Evolutionary conservation across 2,329 filamentous ascomycete species (phyloP).

Genomic region (Trichoderma polysporum): DNA sequence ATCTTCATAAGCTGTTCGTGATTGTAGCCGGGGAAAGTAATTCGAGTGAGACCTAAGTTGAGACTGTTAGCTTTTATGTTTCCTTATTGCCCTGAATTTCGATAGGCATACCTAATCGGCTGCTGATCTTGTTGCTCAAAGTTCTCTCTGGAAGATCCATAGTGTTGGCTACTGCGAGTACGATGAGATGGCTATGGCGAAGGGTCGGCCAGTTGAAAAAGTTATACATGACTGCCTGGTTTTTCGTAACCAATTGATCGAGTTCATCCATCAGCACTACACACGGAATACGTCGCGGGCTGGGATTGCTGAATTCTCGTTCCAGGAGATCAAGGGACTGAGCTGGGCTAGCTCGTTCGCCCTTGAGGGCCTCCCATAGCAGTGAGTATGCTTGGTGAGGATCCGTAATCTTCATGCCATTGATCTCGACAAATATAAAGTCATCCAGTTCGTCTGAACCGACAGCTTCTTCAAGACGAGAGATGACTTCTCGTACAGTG

Average conservation of each 20-base stretch:
- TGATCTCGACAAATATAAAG: conserved; percentile 99
- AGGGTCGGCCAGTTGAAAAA: conserved; percentile 99
- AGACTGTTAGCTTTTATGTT: neutral
- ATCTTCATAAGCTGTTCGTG: conserved; percentile 97
- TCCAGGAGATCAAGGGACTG: conserved; percentile 91
- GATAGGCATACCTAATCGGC: conserved; percentile 60
- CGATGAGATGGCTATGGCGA: conserved; percentile 87
- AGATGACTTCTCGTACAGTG: conserved; percentile 92
- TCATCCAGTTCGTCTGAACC: conserved; percentile 90
- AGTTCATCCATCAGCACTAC: conserved; percentile 98
- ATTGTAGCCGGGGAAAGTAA: conserved; percentile 96
- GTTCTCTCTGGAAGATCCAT: conserved; percentile 98
- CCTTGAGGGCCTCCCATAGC: conserved; percentile 93
- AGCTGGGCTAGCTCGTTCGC: conserved; percentile 85
- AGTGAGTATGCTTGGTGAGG: conserved; percentile 94
- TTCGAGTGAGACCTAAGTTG: conserved; percentile 70
- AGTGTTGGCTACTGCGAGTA: conserved; percentile 95
- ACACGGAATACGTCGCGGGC: conserved; percentile 85
- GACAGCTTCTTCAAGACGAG: conserved; percentile 84
- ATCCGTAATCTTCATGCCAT: conserved; percentile 99
- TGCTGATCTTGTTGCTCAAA: conserved; percentile 97
- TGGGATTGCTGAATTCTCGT: conserved; percentile 88
- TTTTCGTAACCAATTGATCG: conserved; percentile 95
- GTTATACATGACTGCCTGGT: conserved; percentile 99
- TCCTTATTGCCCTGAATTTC: neutral